phyloP scores from a whole-genome alignment of 2,329 filamentous ascomycete species.

The Aspergillus pseudoglaucus region DNA sequence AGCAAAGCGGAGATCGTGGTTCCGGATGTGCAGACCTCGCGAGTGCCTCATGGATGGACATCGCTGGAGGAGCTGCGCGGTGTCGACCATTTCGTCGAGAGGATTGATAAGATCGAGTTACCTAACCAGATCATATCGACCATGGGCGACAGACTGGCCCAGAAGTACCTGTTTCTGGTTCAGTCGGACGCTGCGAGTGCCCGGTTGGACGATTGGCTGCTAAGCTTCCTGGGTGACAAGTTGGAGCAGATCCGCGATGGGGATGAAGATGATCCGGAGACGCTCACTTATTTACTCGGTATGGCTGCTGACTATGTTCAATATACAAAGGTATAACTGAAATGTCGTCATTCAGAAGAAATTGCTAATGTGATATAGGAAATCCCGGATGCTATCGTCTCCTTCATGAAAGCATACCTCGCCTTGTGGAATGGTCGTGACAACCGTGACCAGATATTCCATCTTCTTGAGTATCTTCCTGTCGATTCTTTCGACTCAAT shows the following conservation, averaged over 20 bases:
- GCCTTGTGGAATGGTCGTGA: constrained; percentile 57
- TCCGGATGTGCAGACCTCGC: constrained; percentile 66
- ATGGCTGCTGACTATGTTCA: constrained; percentile 29
- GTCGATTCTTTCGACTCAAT: constrained; percentile 27
- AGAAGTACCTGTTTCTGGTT: constrained; percentile 65
- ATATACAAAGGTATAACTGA: constrained; percentile 30
- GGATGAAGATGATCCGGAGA: constrained; percentile 38
- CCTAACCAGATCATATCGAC: constrained; percentile 77
- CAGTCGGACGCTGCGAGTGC: constrained; percentile 47
- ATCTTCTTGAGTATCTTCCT: constrained; percentile 28
- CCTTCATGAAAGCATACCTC: constrained; percentile 47
- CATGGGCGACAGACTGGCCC: constrained; percentile 67
- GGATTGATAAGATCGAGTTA: constrained; percentile 69
- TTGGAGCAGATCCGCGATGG: constrained; percentile 35
- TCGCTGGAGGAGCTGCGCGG: constrained; percentile 71
- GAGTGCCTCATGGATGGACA: constrained; percentile 55
- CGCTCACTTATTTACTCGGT: constrained; percentile 28
- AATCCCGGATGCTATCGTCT: constrained; percentile 25
- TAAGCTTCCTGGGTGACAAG: constrained; percentile 32
- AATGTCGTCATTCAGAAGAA: background rate
- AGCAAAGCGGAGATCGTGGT: constrained; percentile 48
- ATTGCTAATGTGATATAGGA: constrained; percentile 18
- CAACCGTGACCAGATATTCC: constrained; percentile 40
- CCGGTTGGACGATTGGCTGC: constrained; percentile 34
- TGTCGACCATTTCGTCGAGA: constrained; percentile 62